Base-by-base conservation (phyloP, 1,139 yeast species). In the Kluyveromyces sp. region DNA sequence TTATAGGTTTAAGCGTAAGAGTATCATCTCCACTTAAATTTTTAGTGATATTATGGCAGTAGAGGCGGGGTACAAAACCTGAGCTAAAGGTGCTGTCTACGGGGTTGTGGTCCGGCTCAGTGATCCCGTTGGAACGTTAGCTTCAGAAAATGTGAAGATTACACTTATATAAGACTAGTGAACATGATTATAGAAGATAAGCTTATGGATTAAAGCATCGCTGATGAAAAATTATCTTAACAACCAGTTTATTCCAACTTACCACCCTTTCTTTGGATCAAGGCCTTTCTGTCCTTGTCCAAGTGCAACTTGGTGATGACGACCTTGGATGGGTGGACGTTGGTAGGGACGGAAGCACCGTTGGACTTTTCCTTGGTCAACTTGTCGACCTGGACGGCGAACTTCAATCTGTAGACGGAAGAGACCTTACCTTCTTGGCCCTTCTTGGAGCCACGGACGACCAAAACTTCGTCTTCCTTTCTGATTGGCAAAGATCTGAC, bases 381-480 rank as follows among this genome's bases (percentile, higher is more conserved):
- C 79, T 92, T 92, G 79, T 89, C 98, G 67, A 94, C 83, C 77
- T 89, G 97, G 63, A 94, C 78, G 65, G 95, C 82, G 71, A 78
- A 94, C 77, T 92, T 94, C 76, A 92, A 85, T 85, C 99, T 92
- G 96, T 94, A 94, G 63, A 92, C 98, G 59, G 95, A 84, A 65
- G 92, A 77, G 71, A 94, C 82, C 78, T 88, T 87, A 75, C 98
- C 99, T 79, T 92, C 98, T 67, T 92, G 89, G 72, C 97, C 98
- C 82, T 92, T 94, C 85, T 86, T 85, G 68, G 98, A 85, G 70
- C 99, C 99, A 78, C 99, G 92, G 72, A 83, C 89, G 69, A 94
- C 92, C 64, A 77, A 71, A 64, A 94, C 96, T 74, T 85, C 92
- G 72, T 94, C 99, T 64, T 89, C 94, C 77, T 86, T 85, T 83